Percentiles rank a stretch among this genome's conserved stretches.
These are phyloP conservation scores for Cyberlindnera mississippiensis DNA, from an alignment of 805 yeast species.

Conservation along the genomic window DNA sequence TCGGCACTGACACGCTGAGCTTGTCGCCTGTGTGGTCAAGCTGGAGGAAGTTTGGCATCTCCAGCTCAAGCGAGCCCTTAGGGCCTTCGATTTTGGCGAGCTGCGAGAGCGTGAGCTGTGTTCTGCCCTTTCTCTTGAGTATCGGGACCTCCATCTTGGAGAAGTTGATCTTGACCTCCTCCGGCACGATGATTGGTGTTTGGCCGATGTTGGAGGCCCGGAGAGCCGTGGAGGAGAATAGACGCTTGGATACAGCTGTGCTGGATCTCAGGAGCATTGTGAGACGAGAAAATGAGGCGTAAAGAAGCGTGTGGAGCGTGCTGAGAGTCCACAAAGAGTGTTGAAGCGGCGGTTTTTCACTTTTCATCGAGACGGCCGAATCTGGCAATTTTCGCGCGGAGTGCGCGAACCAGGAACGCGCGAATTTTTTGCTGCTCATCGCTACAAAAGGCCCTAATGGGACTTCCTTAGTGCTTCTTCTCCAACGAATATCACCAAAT, in stretches of 20 bases:
- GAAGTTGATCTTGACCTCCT: conserved; percentile 50
- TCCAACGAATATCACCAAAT: not conserved
- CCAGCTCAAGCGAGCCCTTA: conserved; percentile 58
- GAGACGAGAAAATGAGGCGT: no score
- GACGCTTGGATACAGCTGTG: conserved; percentile 21
- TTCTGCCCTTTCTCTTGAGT: conserved; percentile 62
- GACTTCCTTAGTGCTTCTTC: not conserved
- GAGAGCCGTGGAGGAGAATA: conserved; percentile 31
- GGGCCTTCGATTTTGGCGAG: conserved; percentile 70
- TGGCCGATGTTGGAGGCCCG: conserved; percentile 71
- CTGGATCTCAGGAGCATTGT: conserved; percentile 11
- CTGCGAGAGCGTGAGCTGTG: conserved; percentile 53
- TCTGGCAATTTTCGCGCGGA: not conserved
- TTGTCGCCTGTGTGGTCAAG: conserved; percentile 37
- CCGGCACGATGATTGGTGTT: conserved; percentile 64
- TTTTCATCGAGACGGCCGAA: not conserved
- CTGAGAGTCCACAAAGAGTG: not conserved
- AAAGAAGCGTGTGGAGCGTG: no score
- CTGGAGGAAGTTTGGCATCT: conserved; percentile 68
- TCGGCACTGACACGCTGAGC: conserved; percentile 52
- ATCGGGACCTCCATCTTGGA: conserved; percentile 52
- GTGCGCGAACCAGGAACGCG: conserved; percentile 1
- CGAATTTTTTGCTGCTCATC: not conserved
- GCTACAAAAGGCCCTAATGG: not conserved
- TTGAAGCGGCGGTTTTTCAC: conserved; percentile 4